Percentiles rank a stretch among this genome's conserved stretches.
Evolutionary conservation across 202 grass and related monocot genomes (phyloP).

Genomic region (Zizania palustris): DNA sequence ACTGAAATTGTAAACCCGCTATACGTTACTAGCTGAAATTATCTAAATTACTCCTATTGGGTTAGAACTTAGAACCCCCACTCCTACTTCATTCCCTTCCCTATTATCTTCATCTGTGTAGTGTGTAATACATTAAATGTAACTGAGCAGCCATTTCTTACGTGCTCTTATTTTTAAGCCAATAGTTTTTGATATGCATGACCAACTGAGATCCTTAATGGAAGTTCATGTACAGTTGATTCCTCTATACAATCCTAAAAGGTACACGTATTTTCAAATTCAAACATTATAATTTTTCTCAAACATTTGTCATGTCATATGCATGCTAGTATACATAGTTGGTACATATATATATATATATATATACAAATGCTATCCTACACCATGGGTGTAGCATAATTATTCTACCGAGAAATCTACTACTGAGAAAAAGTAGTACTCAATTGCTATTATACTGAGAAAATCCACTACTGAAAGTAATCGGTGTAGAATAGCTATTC

Average conservation of each 20-base stretch:
- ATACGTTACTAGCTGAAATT: background rate
- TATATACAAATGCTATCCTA: too few species aligned
- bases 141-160: background rate
- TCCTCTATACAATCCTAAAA: background rate
- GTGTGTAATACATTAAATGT: slow-evolving; percentile 10
- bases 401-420: too few species aligned
- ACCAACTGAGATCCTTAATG: background rate
- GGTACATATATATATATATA: too few species aligned
- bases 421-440: too few species aligned
- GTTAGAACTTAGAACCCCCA: background rate
- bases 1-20: background rate
- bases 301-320: background rate
- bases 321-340: background rate
- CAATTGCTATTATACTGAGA: too few species aligned
- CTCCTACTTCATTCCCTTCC: background rate
- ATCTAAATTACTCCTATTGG: background rate
- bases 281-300: background rate
- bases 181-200: background rate
- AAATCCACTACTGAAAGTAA: too few species aligned
- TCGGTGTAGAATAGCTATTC: too few species aligned
- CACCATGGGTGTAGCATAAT: too few species aligned
- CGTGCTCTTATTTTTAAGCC: background rate
- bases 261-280: background rate
- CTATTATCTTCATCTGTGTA: background rate
- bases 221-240: background rate